These are phyloP conservation scores for Claviceps capensis DNA, from an alignment of 2,329 filamentous ascomycete species.

Conservation along the genomic window DNA sequence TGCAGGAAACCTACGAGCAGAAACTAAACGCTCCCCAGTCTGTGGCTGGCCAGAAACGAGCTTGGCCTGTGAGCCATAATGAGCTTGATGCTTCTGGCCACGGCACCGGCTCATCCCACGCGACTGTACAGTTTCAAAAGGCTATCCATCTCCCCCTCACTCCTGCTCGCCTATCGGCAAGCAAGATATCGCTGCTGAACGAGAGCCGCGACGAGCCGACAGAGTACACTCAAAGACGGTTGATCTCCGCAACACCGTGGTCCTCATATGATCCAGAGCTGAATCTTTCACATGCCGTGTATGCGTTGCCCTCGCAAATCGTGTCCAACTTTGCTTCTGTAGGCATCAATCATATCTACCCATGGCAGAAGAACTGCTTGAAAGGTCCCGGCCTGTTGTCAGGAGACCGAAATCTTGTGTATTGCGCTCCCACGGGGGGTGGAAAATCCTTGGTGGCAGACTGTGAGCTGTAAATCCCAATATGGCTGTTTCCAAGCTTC, in stretches of 20 bases:
- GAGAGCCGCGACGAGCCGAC: slow-evolving; percentile 18
- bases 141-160: slow-evolving; percentile 18
- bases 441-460: slow-evolving; percentile 65
- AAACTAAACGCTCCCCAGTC: slow-evolving; percentile 25
- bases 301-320: slow-evolving; percentile 45
- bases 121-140: slow-evolving; percentile 19
- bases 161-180: slow-evolving; percentile 23
- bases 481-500: not conserved
- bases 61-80: slow-evolving; percentile 13
- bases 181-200: slow-evolving; percentile 28
- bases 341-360: slow-evolving; percentile 62
- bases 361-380: slow-evolving; percentile 67
- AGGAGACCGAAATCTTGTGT: slow-evolving; percentile 59
- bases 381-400: slow-evolving; percentile 50
- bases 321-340: slow-evolving; percentile 50
- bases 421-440: slow-evolving; percentile 65
- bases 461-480: slow-evolving; percentile 18
- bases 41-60: slow-evolving; percentile 36
- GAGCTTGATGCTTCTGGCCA: not conserved
- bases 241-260: slow-evolving; percentile 39
- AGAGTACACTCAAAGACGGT: slow-evolving; percentile 44
- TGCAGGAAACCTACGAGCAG: slow-evolving; percentile 30
- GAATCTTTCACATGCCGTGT: slow-evolving; percentile 47
- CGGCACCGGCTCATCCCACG: slow-evolving; percentile 1
- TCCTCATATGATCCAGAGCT: slow-evolving; percentile 39